A percentile compares a stretch with the other conserved stretches of the same genome.
Evolutionary conservation across 495 filamentous ascomycete species (phyloP).

Genomic region (Penicillium tannophilum): DNA sequence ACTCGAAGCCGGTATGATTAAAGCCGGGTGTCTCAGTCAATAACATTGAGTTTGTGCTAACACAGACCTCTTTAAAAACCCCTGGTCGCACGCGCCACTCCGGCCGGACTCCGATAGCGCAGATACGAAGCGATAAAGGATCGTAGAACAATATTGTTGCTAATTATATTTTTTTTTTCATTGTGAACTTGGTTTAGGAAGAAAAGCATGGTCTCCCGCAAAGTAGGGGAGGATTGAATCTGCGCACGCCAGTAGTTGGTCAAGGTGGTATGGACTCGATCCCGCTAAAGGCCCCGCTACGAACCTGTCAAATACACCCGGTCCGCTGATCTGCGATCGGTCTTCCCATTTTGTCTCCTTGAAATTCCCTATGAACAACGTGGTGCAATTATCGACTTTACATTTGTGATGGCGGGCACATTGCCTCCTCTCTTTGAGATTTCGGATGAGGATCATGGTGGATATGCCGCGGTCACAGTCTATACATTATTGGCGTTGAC

Average conservation of each 20-base stretch:
- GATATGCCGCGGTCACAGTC: slow-evolving; percentile 28
- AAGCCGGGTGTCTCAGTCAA: neutral
- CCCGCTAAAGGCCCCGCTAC: neutral
- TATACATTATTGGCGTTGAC: slow-evolving; percentile 31
- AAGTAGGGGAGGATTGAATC: too few relatives aligned
- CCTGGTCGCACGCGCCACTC: neutral
- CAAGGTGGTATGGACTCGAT: neutral
- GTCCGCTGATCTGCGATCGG: slow-evolving; percentile 18
- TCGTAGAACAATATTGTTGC: neutral
- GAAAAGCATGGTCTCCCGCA: too few relatives aligned
- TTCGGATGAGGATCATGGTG: slow-evolving; percentile 31
- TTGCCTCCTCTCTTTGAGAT: slow-evolving; percentile 34
- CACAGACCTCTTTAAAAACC: neutral
- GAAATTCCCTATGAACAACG: neutral
- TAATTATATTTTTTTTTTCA: neutral
- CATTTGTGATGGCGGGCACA: slow-evolving; percentile 24
- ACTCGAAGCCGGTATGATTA: neutral
- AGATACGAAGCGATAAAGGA: neutral
- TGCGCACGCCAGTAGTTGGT: too few relatives aligned
- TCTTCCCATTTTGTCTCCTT: slow-evolving; percentile 9
- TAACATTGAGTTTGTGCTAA: neutral
- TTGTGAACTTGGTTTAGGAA: neutral
- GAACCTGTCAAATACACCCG: slow-evolving; percentile 5
- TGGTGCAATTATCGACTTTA: slow-evolving; percentile 4
- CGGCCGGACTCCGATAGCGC: neutral